Percentiles rank a stretch among this genome's conserved stretches.
phyloP scores from a whole-genome alignment of 2,329 filamentous ascomycete genomes.

The Fusarium paranaense region DNA sequence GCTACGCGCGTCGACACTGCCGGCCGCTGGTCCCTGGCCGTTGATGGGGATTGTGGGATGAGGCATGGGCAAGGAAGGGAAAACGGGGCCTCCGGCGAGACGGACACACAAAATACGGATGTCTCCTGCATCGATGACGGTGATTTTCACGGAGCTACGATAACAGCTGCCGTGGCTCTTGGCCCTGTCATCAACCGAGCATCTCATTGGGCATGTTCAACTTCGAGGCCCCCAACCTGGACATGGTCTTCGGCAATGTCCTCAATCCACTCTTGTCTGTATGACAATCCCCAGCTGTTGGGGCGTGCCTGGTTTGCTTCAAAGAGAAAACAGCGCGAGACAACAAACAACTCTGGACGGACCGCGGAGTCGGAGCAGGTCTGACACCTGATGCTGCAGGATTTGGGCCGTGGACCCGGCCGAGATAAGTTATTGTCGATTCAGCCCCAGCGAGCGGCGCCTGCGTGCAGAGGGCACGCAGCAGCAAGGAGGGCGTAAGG shows the following conservation, averaged over 20 bases:
- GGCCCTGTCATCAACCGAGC: neutral
- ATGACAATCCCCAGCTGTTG: neutral
- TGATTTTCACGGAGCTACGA: neutral
- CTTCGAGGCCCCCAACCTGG: neutral
- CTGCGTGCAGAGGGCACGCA: constrained; percentile 17
- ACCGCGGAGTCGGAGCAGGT: constrained; percentile 29
- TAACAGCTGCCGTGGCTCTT: neutral
- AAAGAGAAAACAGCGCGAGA: constrained; percentile 34
- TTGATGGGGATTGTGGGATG: constrained; percentile 4
- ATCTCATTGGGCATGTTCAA: neutral
- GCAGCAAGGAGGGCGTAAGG: constrained; percentile 18
- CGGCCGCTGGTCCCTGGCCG: constrained; percentile 12
- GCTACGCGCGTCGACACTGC: constrained; percentile 14
- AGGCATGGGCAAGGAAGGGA: neutral
- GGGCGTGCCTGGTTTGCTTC: neutral
- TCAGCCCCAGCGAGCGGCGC: constrained; percentile 24
- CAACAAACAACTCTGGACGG: constrained; percentile 1
- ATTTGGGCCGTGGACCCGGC: constrained; percentile 20
- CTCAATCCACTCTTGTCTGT: neutral
- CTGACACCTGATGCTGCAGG: constrained; percentile 17
- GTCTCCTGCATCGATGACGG: neutral
- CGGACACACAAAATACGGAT: neutral
- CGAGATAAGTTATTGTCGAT: constrained; percentile 34
- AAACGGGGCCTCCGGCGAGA: neutral
- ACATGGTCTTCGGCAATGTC: constrained; percentile 1